phyloP scores from a whole-genome alignment of 306 rosid genomes.

The Sindora glabra region DNA sequence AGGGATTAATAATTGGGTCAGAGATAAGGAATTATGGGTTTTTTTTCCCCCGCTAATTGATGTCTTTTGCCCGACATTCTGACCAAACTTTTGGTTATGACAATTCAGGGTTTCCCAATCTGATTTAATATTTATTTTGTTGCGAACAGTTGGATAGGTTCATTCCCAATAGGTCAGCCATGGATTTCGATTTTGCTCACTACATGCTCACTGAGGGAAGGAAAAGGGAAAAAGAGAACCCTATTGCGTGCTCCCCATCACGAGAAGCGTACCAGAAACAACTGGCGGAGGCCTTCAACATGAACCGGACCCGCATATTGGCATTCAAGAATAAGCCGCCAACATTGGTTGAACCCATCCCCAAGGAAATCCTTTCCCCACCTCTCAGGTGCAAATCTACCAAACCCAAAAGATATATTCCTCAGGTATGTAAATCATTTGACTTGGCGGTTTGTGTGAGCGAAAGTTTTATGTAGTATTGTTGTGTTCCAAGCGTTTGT shows the following conservation, averaged over 20 bases:
- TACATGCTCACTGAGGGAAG: slow-evolving; percentile 27
- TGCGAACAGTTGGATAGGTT: slow-evolving; percentile 21
- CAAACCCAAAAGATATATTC: slow-evolving; percentile 37
- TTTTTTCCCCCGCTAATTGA: no score
- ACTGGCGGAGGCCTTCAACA: slow-evolving; percentile 45
- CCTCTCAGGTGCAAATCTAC: slow-evolving; percentile 13
- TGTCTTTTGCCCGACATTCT: neutral
- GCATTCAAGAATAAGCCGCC: slow-evolving; percentile 62
- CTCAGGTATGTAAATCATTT: slow-evolving; percentile 24
- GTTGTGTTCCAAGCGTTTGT: neutral
- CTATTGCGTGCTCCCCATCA: slow-evolving; percentile 25
- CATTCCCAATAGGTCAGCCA: slow-evolving; percentile 24
- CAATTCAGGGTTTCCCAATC: no score
- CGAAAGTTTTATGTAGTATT: no score
- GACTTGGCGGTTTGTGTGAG: no score
- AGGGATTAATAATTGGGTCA: neutral
- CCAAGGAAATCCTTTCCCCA: slow-evolving; percentile 23
- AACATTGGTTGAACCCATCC: slow-evolving; percentile 27
- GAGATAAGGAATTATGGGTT: no score
- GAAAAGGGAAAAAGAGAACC: slow-evolving; percentile 57
- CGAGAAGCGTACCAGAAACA: slow-evolving; percentile 40
- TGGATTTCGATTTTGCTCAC: slow-evolving; percentile 29
- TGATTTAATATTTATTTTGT: no score
- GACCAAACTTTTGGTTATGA: no score
- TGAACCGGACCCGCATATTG: slow-evolving; percentile 47